Percentiles rank a stretch among this genome's conserved stretches.
Evolutionary conservation across 345 rosid species (phyloP).

Genomic region (Pistacia integerrima): DNA sequence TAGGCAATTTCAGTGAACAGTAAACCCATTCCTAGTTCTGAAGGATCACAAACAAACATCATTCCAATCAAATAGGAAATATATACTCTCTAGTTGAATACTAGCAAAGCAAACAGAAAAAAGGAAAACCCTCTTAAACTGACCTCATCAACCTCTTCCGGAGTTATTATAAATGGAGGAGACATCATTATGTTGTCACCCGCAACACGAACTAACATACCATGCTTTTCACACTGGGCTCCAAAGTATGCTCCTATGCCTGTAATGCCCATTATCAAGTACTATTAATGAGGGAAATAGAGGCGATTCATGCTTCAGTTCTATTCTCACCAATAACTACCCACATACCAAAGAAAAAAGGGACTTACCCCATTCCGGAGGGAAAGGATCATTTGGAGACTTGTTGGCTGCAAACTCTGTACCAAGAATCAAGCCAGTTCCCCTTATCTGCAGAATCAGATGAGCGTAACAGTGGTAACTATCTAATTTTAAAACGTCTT

Average conservation of each 20-base stretch:
- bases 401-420: conserved; percentile 89
- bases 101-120: neutral
- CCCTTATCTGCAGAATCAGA: conserved; percentile 67
- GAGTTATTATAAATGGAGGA: conserved; percentile 73
- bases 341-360: neutral
- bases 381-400: conserved; percentile 87
- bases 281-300: neutral
- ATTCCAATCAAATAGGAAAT: neutral
- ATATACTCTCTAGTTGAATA: neutral
- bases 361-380: conserved; percentile 91
- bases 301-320: neutral
- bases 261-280: conserved; percentile 24
- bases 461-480: conserved; percentile 6
- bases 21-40: neutral
- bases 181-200: conserved; percentile 95
- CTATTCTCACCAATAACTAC: neutral
- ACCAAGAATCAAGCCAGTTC: conserved; percentile 87
- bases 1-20: neutral
- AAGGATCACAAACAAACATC: neutral
- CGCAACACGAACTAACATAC: conserved; percentile 85
- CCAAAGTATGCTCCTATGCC: conserved; percentile 90
- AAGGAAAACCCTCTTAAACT: neutral
- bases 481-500: neutral
- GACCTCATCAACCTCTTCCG: conserved; percentile 84
- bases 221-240: conserved; percentile 76